phyloP scores from a whole-genome alignment of 108 stramenopile genomes.

The Mayamaea pseudoterrestris region DNA sequence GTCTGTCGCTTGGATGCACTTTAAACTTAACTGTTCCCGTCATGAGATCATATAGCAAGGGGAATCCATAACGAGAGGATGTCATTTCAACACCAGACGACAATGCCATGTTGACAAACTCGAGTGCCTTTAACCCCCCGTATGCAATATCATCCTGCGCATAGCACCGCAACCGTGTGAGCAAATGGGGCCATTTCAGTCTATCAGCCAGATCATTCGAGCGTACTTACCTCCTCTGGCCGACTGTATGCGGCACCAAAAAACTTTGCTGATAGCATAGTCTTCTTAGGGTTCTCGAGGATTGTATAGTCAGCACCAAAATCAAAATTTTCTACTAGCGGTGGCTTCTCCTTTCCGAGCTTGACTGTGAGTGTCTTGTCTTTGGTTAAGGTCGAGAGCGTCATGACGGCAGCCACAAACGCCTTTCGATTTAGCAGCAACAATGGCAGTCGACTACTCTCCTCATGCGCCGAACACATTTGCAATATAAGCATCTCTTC shows the following conservation, averaged over 20 bases:
- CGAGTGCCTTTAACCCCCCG: constrained; percentile 77
- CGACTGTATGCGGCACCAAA: constrained; percentile 83
- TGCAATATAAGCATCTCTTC: constrained; percentile 86
- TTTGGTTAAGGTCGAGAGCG: constrained; percentile 55
- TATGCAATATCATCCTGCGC: constrained; percentile 75
- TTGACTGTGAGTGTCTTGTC: constrained; percentile 71
- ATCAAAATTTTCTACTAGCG: constrained; percentile 77
- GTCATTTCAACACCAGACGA: constrained; percentile 79
- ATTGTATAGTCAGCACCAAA: constrained; percentile 66
- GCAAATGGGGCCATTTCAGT: constrained; percentile 1
- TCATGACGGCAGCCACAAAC: constrained; percentile 76
- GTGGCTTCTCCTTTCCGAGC: constrained; percentile 66
- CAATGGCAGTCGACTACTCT: constrained; percentile 47
- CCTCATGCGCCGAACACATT: constrained; percentile 61
- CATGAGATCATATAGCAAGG: constrained; percentile 90
- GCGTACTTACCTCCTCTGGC: constrained; percentile 63
- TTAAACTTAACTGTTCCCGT: constrained; percentile 86
- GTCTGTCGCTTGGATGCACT: constrained; percentile 86
- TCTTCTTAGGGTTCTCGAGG: constrained; percentile 79
- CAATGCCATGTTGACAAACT: constrained; percentile 75
- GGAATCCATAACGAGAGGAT: constrained; percentile 88
- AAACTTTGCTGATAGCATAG: constrained; percentile 70
- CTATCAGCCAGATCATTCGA: constrained; percentile 1
- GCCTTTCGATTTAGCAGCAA: constrained; percentile 70
- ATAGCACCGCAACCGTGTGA: too few species aligned